Base-by-base conservation (phyloP, 257 asterid species). In the Petunia axillaris region DNA sequence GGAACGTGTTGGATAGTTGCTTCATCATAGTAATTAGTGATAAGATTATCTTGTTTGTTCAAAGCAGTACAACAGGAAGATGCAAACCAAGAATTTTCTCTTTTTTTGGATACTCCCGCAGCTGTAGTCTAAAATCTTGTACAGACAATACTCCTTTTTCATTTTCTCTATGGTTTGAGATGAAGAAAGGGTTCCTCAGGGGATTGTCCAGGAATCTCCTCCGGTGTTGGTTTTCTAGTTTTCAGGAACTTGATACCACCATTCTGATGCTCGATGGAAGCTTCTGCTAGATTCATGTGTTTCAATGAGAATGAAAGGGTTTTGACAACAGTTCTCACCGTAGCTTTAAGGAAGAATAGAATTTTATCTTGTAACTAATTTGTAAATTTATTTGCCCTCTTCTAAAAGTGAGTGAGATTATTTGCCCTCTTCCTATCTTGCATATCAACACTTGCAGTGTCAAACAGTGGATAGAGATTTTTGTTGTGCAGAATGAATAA, bases 221-320 rank as follows among this genome's bases (percentile, higher is more conserved):
- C 57, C 57, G 7, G 38, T 25, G 65, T 59, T 25, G 39, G 65
- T 59, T 25, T 58, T 59, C 39, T 16, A n/a, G 39, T 59, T 59
- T 59, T 59, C 65, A 59, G 39, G 39, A 25, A 59, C 65, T 59
- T 59, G 65, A 25, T 59, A 59, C 65, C n/a, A 9, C 16, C 68
- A 63, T 63, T 71, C 16, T 48, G 77, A 71, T 48, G 59, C 77
- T 48, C 77, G 48, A 48, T 71, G 43, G 76, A 48, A 46, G 60
- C 9, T 35, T 43, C 48, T 71, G 77, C 16, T 71, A 11, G 46
- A 48, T 71, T 48, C 60, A 71, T 35, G 77, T 71, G 77, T 48
- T 71, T 71, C 57, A 2, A 25, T 71, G 77, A 71, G 77, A 71
- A 5, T 5, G 60, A 9, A 41, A 70, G 16, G 8, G 25, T 46